Percentiles rank a stretch among this genome's conserved stretches.
phyloP scores from a whole-genome alignment of 2,329 filamentous ascomycete species.

The Teratosphaeriaceae sp. region DNA sequence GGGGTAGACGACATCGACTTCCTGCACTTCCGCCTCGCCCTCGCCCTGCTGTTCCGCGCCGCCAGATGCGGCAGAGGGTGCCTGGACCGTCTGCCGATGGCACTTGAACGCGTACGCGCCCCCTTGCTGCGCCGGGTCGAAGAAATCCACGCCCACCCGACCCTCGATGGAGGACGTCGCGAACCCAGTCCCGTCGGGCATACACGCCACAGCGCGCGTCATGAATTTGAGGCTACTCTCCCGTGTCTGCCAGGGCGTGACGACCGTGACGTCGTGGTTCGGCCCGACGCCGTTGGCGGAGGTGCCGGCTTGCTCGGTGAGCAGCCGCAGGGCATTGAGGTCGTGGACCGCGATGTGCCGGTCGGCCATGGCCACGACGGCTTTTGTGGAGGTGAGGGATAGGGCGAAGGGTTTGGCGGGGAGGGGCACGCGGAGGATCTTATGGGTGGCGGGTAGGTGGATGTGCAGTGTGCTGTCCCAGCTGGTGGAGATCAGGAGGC shows the following conservation, averaged over 20 bases:
- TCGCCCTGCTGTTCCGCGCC: no score
- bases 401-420: conserved; percentile 87
- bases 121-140: conserved; percentile 88
- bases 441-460: conserved; percentile 44
- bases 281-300: conserved; percentile 9
- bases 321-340: conserved; percentile 58
- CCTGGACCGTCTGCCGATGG: conserved; percentile 76
- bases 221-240: conserved; percentile 96
- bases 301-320: conserved; percentile 42
- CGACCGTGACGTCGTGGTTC: conserved; percentile 13
- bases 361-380: conserved; percentile 93
- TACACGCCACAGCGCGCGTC: conserved; percentile 86
- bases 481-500: conserved; percentile 77
- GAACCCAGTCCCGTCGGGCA: conserved; percentile 94
- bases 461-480: conserved; percentile 92
- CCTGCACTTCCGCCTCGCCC: conserved; percentile 50
- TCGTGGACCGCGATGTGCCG: conserved; percentile 95
- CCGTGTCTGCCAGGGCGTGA: conserved; percentile 75
- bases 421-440: conserved; percentile 49
- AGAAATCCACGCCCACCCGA: conserved; percentile 95
- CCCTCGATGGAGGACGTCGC: conserved; percentile 91
- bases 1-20: conserved; percentile 78
- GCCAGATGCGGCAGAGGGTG: conserved; percentile 55
- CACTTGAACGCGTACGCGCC: conserved; percentile 99
- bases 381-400: conserved; percentile 68